Evolutionary conservation across 1,139 yeast species (phyloP), one percentile per base, ranked within the genome.

Genomic region (Taphrina wiesneri): DNA sequence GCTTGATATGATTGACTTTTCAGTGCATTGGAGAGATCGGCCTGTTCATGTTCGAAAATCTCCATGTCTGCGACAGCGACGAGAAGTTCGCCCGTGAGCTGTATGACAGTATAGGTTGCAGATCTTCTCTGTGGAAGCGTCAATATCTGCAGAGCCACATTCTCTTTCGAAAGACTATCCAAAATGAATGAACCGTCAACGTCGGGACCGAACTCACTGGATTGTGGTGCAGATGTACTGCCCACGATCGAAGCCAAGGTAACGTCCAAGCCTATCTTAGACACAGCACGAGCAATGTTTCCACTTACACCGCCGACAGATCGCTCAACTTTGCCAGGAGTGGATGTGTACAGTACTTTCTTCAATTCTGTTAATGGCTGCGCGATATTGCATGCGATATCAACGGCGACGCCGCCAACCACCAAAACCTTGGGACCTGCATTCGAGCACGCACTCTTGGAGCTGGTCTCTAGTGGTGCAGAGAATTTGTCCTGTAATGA

Each of bases 1-100:
- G 54, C 66, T 26, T 23, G 75, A 70, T 0, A 89, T 86, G 0
- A 73, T 64, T 2, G 77, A 71, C 17, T 72, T 51, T 0, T 67
- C 67, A 1, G 85, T 70, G 5, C 77, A 75, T 1, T 75, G 21
- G 76, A 70, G 65, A 71, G 70, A 0, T 75, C 74, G 0, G 76
- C 67, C 30, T 83, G 78, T 66, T 85, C 71, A 30, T 81, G 78
- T 70, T 88, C 90, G 19, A 87, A 78, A 13, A 87, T 83, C 13
- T 79, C 79, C 97, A 91, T 90, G 73, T 89, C 96, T 2, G 96
- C 93, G 74, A 91, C 86, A 0, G 96, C 96, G 19, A 88, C 79
- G 6, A 88, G 74, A 60, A 90, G 77, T 2, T 83, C 86, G 0
- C 97, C 97, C 1, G 77, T 69, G 67, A 83, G 83, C 72, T 89